Evolutionary conservation across 2,329 filamentous ascomycete species (phyloP).

Genomic region (Paraconiothyrium brasiliense): DNA sequence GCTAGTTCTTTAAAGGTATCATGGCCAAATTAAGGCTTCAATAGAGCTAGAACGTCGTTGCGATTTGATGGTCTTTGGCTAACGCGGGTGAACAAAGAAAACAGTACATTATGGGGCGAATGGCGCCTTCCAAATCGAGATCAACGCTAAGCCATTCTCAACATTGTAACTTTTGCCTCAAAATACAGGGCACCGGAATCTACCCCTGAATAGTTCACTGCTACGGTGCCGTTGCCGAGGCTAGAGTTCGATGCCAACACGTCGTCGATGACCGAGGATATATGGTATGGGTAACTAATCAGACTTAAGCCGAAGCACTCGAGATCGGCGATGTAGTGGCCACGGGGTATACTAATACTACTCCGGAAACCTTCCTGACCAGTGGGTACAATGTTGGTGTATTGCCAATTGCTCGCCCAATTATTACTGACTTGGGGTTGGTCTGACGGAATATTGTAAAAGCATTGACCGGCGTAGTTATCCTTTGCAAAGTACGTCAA

Average conservation of each 20-base stretch:
- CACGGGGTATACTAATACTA: conserved; percentile 62
- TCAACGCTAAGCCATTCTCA: too few species aligned
- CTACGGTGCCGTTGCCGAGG: conserved; percentile 60
- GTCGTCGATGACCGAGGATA: conserved; percentile 57
- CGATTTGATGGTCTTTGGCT: conserved; percentile 9
- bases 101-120: background rate
- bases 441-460: conserved; percentile 53
- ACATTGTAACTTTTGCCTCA: conserved; percentile 59
- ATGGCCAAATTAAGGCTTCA: background rate
- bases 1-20: background rate
- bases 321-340: conserved; percentile 62
- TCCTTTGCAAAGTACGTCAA: conserved; percentile 62
- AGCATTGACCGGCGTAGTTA: conserved; percentile 68
- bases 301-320: conserved; percentile 63
- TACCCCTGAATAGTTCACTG: conserved; percentile 62
- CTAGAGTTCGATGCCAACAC: conserved; percentile 55
- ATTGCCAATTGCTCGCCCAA: conserved; percentile 70
- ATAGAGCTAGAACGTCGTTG: background rate
- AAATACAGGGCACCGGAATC: conserved; percentile 64
- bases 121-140: too few species aligned
- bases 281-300: conserved; percentile 61
- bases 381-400: conserved; percentile 64
- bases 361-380: conserved; percentile 64
- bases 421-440: conserved; percentile 59
- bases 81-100: conserved; percentile 41